Base-by-base conservation (phyloP, 345 rosid species). In the Populus alba region DNA sequence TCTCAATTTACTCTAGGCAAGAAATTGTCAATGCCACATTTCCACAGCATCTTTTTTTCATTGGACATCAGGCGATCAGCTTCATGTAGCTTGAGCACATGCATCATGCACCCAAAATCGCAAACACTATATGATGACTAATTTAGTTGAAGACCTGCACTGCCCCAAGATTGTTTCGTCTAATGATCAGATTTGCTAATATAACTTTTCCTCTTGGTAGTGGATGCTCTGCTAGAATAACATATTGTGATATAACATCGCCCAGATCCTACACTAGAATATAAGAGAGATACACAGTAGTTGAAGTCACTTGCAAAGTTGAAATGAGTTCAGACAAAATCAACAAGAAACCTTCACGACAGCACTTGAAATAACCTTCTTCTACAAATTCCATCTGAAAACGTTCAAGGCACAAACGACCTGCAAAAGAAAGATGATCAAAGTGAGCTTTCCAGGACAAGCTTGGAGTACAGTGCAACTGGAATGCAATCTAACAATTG, bases 211-310 rank as follows among this genome's bases (percentile, higher is more conserved):
- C 63, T 57, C 63, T 12, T 53, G 29, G 5, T 8, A 39, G 33
- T 9, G 16, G 10, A 59, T 43, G 15, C 17, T 33, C 11, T 3
- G 38, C 35, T 61, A 76, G 39, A 27, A 8, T 23, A 37, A n/a
- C 66, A 66, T 51, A 37, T 39, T 13, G 70, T 20, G 71, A 25
- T 17, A 68, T 38, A 68, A 25, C 35, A 55, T 7, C 37, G 55
- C 37, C 31, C 62, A 77, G 22, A 16, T 61, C n/a, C 59, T 77
- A 59, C 43, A n/a, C 80, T 70, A 59, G 59, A n/a, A 70, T 53
- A 20, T 23, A 1, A 18, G 25, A 53, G 37, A 38, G 45, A 76
- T 68, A 5, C 71, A 68, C 72, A 37, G 29, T 66, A 51, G 72
- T 31, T 37, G 37, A 74, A 9, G 29, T 11, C 25, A 23, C 76